Base-by-base conservation (phyloP, 768 basidiomycete species). In the Kwoniella bestiolae region DNA sequence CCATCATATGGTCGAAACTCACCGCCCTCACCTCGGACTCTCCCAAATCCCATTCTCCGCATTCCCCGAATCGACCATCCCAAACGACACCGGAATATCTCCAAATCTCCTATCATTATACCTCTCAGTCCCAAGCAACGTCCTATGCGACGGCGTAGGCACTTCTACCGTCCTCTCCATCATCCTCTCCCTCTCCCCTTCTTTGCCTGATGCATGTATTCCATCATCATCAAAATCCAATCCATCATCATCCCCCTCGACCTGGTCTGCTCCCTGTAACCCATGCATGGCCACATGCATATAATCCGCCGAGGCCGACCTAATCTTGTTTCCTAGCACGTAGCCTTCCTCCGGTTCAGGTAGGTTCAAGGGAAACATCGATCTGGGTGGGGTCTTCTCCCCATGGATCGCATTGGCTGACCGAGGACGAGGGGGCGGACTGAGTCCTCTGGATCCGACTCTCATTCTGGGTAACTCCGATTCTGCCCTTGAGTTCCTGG, bases 81-180 rank as follows among this genome's bases (percentile, higher is more conserved):
- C 60, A 35, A 61, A 61, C 8, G 31, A 14, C 34, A 74, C 64
- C 4, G 73, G 73, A 9, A 74, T 56, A 65, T 77, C 75, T 5
- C 73, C 75, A 53, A 77, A 77, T 29, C 75, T 50, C 60, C 71
- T 74, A 57, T 77, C 75, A 38, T 70, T 66, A 56, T 77, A 77
- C 25, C 66, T 32, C 64, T 77, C 75, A 1, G 75, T 77, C 16
- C 75, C 75, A 14, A 77, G 53, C 64, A 77, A 56, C 2, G 75
- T 77, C 45, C 75, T 41, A 69, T 77, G 75, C 26, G 67, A 67
- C 3, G 75, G 75, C 3, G 75, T 77, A 7, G 53, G 44, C 35
- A 52, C 28, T 29, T 56, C 56, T 16, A 44, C 21, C 21, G 21
- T 32, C 12, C 21, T 38, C 21, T 56, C 56, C 25, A 44, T 29